phyloP scores from a whole-genome alignment of 441 rosid genomes.

The Breynia disticha region DNA sequence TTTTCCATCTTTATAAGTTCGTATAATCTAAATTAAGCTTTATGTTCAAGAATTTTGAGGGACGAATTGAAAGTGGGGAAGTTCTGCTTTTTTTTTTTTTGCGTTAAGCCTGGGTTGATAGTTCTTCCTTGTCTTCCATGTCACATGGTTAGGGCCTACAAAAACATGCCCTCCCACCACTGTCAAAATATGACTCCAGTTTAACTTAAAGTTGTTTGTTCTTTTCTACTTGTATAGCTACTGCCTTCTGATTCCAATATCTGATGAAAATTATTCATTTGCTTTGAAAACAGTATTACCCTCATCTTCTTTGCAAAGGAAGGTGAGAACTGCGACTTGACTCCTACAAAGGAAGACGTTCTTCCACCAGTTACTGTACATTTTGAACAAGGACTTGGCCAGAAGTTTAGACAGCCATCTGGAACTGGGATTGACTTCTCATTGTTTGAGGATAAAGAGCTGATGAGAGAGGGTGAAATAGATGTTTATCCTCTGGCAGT shows the following conservation, averaged over 20 bases:
- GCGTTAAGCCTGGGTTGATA: too few species aligned
- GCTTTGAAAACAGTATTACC: constrained; percentile 45
- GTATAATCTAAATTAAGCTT: too few species aligned
- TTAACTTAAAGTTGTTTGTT: too few species aligned
- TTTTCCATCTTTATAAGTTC: too few species aligned
- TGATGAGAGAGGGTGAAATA: constrained; percentile 31
- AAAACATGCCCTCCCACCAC: too few species aligned
- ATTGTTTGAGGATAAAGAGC: constrained; percentile 49
- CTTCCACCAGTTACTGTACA: constrained; percentile 54
- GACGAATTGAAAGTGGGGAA: too few species aligned
- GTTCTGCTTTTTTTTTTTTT: too few species aligned
- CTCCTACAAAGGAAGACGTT: constrained; percentile 49
- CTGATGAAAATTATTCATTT: constrained; percentile 7
- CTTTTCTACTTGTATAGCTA: neutral
- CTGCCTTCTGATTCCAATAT: neutral
- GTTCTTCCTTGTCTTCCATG: too few species aligned
- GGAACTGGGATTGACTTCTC: constrained; percentile 77
- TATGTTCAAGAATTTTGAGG: too few species aligned
- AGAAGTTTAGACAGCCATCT: constrained; percentile 68
- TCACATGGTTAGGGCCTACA: too few species aligned
- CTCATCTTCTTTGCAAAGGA: constrained; percentile 80
- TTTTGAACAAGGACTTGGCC: constrained; percentile 77
- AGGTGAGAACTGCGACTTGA: constrained; percentile 53
- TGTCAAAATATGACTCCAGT: too few species aligned
- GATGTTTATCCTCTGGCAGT: constrained; percentile 68